Conservation (phyloP, 2,329 filamentous ascomycete species). For the Cytospora piceae region DNA sequence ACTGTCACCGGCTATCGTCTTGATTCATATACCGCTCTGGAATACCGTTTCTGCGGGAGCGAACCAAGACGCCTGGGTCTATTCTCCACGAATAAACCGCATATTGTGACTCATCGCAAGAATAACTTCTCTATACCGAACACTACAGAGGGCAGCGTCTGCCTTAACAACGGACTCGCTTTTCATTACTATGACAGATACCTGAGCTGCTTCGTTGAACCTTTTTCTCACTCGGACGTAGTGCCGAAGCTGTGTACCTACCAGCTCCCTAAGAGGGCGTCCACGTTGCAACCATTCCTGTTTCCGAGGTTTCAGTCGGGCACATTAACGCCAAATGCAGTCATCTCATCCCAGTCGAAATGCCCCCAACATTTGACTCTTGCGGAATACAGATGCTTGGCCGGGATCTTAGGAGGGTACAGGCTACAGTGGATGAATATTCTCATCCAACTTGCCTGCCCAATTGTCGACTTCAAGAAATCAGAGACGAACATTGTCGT, state of each 20-base stretch:
- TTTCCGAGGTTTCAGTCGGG: slow-evolving; percentile 38
- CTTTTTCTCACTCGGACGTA: slow-evolving; percentile 30
- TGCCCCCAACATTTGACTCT: slow-evolving; percentile 55
- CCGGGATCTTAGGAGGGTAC: slow-evolving; percentile 50
- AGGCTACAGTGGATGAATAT: slow-evolving; percentile 61
- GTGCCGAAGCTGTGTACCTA: slow-evolving; percentile 46
- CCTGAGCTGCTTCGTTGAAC: slow-evolving; percentile 29
- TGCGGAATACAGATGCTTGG: slow-evolving; percentile 59
- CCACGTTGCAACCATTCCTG: slow-evolving; percentile 46
- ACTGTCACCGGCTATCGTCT: too few species aligned
- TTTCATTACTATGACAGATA: slow-evolving; percentile 48
- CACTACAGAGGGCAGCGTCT: slow-evolving; percentile 44
- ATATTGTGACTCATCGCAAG: slow-evolving; percentile 41
- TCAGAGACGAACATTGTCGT: slow-evolving; percentile 51
- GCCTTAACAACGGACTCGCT: slow-evolving; percentile 49
- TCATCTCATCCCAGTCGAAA: slow-evolving; percentile 51
- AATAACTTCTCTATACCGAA: slow-evolving; percentile 12
- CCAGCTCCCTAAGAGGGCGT: slow-evolving; percentile 38
- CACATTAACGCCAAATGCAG: slow-evolving; percentile 48
- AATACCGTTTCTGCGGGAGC: neutral
- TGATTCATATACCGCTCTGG: neutral
- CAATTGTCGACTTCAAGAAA: slow-evolving; percentile 55
- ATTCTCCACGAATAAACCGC: slow-evolving; percentile 43
- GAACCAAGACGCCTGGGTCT: slow-evolving; percentile 35
- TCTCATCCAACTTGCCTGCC: slow-evolving; percentile 51